Evolutionary conservation across 73 alveolate genomes (phyloP), one percentile per base, ranked within the genome.

Genomic region (Effrenium voratum): DNA sequence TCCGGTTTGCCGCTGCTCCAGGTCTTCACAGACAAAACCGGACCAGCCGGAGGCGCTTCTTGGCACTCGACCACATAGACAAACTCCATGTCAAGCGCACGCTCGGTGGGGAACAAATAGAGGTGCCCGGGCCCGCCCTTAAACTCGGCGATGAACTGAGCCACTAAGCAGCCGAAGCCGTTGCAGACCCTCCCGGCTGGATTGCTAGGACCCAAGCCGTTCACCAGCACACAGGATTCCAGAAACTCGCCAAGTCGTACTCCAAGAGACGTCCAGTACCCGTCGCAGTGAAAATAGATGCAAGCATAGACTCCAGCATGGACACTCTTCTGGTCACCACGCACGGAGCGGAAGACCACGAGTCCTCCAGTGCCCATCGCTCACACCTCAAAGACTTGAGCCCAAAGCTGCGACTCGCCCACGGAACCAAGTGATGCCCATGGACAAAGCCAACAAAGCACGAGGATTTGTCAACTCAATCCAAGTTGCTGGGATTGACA

Each of bases 301-400:
- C 60, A 44, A 38, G 60, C 41, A 57, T 50, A 83, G 93, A n/a
- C n/a, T n/a, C n/a, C n/a, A n/a, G n/a, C n/a, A n/a, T n/a, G n/a
- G n/a, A 83, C 38, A 52, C 60, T 30, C 55, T 52, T 83, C 72
- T n/a, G 59, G 40, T 40, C 77, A 4, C 76, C 77, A 6, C 44
- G 22, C 41, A 52, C 77, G 26, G 57, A 34, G 38, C 93, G 93
- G 52, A 83, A 83, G 0, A 83, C 93, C 77, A 83, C 93, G 28
- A 83, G 72, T 13, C 93, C 93, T 34, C 93, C 93, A n/a, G 93
- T 83, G 75, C 93, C 93, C 93, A 83, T 83, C n/a, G n/a, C n/a
- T n/a, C n/a, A n/a, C n/a, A n/a, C n/a, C n/a, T n/a, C n/a, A n/a
- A n/a, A n/a, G n/a, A n/a, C n/a, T n/a, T n/a, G n/a, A n/a, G n/a